phyloP scores from a whole-genome alignment of 345 rosid genomes.

The Eucalyptus urophylla region DNA sequence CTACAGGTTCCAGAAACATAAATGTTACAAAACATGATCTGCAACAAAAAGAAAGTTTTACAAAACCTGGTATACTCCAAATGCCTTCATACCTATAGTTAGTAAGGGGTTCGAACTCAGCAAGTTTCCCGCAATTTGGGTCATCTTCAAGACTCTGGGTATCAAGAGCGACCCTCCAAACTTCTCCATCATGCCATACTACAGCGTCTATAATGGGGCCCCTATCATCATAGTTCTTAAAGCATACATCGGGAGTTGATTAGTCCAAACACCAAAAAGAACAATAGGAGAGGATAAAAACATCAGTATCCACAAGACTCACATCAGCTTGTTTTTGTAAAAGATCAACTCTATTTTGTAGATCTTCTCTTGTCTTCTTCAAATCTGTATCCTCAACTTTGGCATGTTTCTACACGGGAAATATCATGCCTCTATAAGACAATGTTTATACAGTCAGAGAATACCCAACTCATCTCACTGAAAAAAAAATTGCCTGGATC shows the following conservation, averaged over 20 bases:
- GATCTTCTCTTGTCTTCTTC: conserved; percentile 75
- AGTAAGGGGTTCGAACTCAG: conserved; percentile 67
- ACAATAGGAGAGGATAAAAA: not conserved
- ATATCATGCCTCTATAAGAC: not conserved
- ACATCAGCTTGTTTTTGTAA: conserved; percentile 83
- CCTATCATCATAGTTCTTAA: conserved; percentile 78
- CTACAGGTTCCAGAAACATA: not conserved
- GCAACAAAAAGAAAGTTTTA: not conserved
- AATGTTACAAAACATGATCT: not conserved
- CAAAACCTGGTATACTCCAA: not conserved
- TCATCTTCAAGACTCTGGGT: conserved; percentile 83
- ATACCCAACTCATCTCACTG: not conserved
- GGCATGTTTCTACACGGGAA: conserved; percentile 53
- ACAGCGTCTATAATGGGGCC: conserved; percentile 95
- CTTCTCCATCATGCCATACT: conserved; percentile 95
- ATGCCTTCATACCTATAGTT: conserved; percentile 51
- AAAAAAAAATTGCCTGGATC: not conserved
- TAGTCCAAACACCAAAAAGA: not conserved
- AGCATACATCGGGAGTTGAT: not conserved
- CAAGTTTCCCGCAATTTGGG: conserved; percentile 69
- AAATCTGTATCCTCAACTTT: conserved; percentile 54
- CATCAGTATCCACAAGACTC: conserved; percentile 11
- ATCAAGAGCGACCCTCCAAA: conserved; percentile 96
- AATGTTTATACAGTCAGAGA: not conserved
- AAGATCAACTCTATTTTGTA: conserved; percentile 71